These are phyloP conservation scores for Emericellopsis terricola DNA, from an alignment of 495 filamentous ascomycete genomes.

Conservation along the genomic window DNA sequence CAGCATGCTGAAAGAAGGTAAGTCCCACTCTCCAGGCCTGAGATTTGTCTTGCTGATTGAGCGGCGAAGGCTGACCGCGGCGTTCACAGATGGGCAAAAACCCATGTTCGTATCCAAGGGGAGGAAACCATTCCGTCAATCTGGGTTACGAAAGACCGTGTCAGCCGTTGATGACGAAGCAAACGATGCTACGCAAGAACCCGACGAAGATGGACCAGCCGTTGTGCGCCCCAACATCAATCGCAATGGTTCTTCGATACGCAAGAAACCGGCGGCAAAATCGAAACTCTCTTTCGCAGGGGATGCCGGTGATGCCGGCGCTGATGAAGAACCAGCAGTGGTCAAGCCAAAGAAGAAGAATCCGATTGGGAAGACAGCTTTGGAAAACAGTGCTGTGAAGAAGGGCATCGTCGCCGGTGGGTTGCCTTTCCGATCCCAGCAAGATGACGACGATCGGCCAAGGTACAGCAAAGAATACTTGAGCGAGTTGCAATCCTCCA, in stretches of 20 bases:
- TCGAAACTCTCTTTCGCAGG: constrained; percentile 63
- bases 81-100: constrained; percentile 7
- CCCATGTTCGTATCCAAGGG: constrained; percentile 18
- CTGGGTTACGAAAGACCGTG: constrained; percentile 28
- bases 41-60: constrained; percentile 4
- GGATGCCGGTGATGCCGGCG: constrained; percentile 35
- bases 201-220: constrained; percentile 16
- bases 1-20: constrained; percentile 16
- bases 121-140: constrained; percentile 30
- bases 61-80: constrained; percentile 9
- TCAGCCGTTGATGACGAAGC: constrained; percentile 10
- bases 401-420: constrained; percentile 11
- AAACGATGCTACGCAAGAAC: constrained; percentile 15
- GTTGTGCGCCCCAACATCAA: constrained; percentile 18
- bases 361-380: constrained; percentile 45
- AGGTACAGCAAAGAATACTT: constrained; percentile 78
- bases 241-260: constrained; percentile 19
- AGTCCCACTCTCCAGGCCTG: constrained; percentile 4
- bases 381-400: constrained; percentile 53
- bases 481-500: constrained; percentile 65
- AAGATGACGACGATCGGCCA: constrained; percentile 49
- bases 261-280: constrained; percentile 45
- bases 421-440: constrained; percentile 37
- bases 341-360: constrained; percentile 52
- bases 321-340: constrained; percentile 31